Base-by-base conservation (phyloP, 2,329 filamentous ascomycete species). In the Fusarium protoensiforme region DNA sequence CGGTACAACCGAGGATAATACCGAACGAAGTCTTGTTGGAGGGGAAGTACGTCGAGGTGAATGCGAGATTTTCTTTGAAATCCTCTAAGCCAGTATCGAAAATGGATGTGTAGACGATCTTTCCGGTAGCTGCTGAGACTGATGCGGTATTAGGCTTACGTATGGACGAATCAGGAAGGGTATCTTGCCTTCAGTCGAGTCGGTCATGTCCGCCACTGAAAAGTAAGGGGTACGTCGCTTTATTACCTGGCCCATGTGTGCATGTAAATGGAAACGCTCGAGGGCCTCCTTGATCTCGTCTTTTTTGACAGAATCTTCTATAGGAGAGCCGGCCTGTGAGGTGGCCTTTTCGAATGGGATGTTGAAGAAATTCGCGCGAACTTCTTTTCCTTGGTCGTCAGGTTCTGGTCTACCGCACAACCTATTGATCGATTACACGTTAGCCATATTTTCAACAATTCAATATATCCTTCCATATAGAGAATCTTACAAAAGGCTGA, bases 281-380 rank as follows among this genome's bases (percentile, higher is more conserved):
- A 39, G 9, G n/a, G 6, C 5, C 0, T 10, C 5, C 5, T 6
- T 11, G 2, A 11, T 6, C 18, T 3, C 1, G 4, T 38, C 35
- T 38, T 8, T 1, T 8, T n/a, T n/a, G n/a, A n/a, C n/a, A n/a
- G n/a, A n/a, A n/a, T n/a, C n/a, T n/a, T n/a, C n/a, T n/a, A n/a
- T n/a, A n/a, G 16, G 16, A 18, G 16, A 4, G 2, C 1, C 1
- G 16, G 8, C 16, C 5, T 4, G 8, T 5, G 7, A 38, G 7
- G 14, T 18, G 6, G 6, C 7, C 7, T 18, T 18, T 2, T 38
- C 10, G 8, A 38, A 39, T 11, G 36, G 36, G 0, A 39, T 10
- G 36, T 39, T n/a, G 36, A 3, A 39, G 36, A 39, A n/a, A 5
- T n/a, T 13, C 38, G 10, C 10, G n/a, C 38, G 10, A 7, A 24